Base-by-base conservation (phyloP, 768 basidiomycete genomes). In the Pleurotus eryngii region DNA sequence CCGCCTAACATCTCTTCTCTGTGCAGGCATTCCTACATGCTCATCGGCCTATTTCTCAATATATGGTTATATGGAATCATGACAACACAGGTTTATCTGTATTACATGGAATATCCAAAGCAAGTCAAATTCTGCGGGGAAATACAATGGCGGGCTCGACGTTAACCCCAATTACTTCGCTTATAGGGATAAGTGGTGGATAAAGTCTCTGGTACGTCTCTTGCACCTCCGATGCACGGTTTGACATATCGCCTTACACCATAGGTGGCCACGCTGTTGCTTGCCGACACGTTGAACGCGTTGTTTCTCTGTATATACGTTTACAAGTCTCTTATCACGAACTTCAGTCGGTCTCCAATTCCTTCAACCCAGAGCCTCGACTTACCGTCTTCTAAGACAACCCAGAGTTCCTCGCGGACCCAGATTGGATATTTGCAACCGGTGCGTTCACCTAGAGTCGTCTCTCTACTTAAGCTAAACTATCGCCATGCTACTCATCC, bases 231-330 rank as follows among this genome's bases (percentile, higher is more conserved):
- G 11, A 54, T 27, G 35, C 15, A 45, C n/a, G 14, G 4, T 17
- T 45, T 4, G 14, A 45, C n/a, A 1, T n/a, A 45, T 17, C 20
- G 42, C 8, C 42, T 45, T 11, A 45, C 20, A 17, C n/a, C 46
- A 56, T 46, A 82, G 78, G 75, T 81, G 40, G 50, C 61, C 40
- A 56, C 75, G 26, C 67, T 83, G 3, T 72, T 82, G 48, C 15
- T 78, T 5, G 76, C 74, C 42, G 82, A 84, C 64, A 81, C 80
- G 0, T 60, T 77, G 26, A 81, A 81, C 59, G 72, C 76, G 3
- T 62, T 67, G 4, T 82, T 80, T 59, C 75, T 78, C 35, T 66
- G 76, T 17, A 60, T 72, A 1, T 79, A 80, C 60, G 59, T 82
- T 15, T 84, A 82, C 56, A 66, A 75, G 9, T 73, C 80, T 5